Evolutionary conservation across 345 rosid species (phyloP).

Genomic region (Eucalyptus shirleyi): DNA sequence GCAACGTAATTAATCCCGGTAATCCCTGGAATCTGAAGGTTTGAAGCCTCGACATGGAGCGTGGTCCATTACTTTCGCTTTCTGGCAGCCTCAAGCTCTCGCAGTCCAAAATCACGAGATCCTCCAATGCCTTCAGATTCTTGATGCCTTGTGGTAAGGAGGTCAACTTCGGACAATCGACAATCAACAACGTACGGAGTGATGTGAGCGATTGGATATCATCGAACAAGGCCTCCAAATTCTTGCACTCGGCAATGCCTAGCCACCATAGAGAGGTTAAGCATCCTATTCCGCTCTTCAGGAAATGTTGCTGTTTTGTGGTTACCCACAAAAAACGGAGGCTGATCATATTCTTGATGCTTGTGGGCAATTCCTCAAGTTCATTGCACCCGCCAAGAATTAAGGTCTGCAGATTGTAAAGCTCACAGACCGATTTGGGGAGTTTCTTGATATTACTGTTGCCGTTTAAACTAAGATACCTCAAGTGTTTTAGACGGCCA

Average conservation of each 20-base stretch:
- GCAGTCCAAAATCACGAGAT: neutral
- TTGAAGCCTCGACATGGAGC: neutral
- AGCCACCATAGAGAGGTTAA: neutral
- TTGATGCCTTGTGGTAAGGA: neutral
- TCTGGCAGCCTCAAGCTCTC: neutral
- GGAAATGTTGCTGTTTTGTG: neutral
- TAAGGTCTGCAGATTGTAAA: slow-evolving; percentile 1
- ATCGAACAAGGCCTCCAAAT: neutral
- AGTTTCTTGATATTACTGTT: neutral
- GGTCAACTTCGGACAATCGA: neutral
- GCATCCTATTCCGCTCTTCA: neutral
- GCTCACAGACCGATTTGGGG: slow-evolving; percentile 4
- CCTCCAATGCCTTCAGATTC: neutral
- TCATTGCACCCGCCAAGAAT: neutral
- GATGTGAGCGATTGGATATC: neutral
- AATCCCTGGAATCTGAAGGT: neutral
- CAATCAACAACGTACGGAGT: neutral
- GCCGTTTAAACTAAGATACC: neutral
- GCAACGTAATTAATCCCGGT: neutral
- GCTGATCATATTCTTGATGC: neutral
- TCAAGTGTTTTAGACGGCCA: slow-evolving; percentile 7
- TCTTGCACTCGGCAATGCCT: rapidly evolving
- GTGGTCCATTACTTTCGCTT: neutral
- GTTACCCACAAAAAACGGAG: neutral
- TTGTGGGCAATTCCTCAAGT: neutral